phyloP scores from a whole-genome alignment of 345 rosid species.

The Acer campestre region DNA sequence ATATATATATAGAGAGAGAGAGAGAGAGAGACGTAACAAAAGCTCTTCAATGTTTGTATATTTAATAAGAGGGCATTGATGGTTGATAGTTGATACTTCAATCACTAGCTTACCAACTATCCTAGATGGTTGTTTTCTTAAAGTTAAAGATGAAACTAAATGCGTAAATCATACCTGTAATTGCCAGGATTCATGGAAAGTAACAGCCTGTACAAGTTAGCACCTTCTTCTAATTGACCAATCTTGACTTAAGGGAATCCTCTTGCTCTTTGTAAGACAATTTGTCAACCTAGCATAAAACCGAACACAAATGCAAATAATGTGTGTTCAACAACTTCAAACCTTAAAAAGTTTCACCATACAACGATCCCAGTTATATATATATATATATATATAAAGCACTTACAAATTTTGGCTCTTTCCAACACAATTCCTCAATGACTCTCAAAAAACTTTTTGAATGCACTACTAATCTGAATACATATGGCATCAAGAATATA shows the following conservation, averaged over 20 bases:
- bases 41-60: neutral
- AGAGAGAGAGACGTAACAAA: too few relatives aligned
- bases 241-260: conserved; percentile 74
- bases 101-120: neutral
- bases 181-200: conserved; percentile 96
- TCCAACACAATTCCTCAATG: conserved; percentile 77
- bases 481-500: neutral
- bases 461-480: neutral
- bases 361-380: neutral
- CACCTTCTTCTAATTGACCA: conserved; percentile 77
- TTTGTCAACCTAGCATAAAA: conserved; percentile 73
- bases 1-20: too few relatives aligned
- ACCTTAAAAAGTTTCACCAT: neutral
- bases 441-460: conserved; percentile 41
- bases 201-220: conserved; percentile 63
- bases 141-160: neutral
- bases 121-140: conserved; percentile 10
- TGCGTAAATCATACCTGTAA: conserved; percentile 63
- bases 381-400: neutral
- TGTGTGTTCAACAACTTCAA: conserved; percentile 9
- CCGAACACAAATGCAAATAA: conserved; percentile 22
- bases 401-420: conserved; percentile 81
- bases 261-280: conserved; percentile 86
- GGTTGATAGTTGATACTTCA: neutral
- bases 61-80: neutral